Evolutionary conservation across 2,329 filamentous ascomycete species (phyloP).

Genomic region (Diplodia corticola): DNA sequence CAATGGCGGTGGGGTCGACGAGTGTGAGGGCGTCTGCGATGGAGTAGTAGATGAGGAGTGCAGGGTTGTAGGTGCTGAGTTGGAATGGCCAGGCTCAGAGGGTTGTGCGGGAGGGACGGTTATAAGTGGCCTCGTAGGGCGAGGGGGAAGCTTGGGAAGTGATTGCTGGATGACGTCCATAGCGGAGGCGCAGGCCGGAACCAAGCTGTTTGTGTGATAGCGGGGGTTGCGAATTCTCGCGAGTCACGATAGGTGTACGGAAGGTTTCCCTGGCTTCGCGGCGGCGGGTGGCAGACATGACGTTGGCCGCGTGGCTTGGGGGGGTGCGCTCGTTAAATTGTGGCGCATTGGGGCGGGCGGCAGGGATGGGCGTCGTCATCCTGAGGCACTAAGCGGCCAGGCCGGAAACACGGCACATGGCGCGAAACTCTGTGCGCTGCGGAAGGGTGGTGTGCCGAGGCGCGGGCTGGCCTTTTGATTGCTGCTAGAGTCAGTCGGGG

Average conservation of each 20-base stretch:
- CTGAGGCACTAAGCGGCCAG: background rate
- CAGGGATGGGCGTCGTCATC: conserved; percentile 6
- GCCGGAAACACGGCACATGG: conserved; percentile 6
- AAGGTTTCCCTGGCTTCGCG: background rate
- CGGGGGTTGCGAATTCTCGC: background rate
- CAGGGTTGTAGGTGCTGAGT: background rate
- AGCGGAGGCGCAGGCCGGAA: background rate
- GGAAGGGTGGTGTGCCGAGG: background rate
- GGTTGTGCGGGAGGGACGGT: background rate
- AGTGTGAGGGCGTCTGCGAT: background rate
- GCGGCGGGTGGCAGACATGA: conserved; percentile 1
- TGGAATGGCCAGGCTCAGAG: background rate
- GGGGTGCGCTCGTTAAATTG: background rate
- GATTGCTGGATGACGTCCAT: background rate
- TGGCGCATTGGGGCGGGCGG: conserved; percentile 9
- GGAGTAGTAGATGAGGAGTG: background rate
- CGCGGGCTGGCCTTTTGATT: background rate
- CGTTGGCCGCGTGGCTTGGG: conserved; percentile 10
- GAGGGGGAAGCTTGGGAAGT: background rate
- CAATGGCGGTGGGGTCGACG: background rate
- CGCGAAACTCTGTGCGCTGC: background rate
- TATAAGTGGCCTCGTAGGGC: background rate
- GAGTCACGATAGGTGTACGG: background rate
- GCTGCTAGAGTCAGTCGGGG: background rate
- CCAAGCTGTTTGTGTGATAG: background rate